phyloP scores from a whole-genome alignment of 257 asterid genomes.

The Petunia secreta region DNA sequence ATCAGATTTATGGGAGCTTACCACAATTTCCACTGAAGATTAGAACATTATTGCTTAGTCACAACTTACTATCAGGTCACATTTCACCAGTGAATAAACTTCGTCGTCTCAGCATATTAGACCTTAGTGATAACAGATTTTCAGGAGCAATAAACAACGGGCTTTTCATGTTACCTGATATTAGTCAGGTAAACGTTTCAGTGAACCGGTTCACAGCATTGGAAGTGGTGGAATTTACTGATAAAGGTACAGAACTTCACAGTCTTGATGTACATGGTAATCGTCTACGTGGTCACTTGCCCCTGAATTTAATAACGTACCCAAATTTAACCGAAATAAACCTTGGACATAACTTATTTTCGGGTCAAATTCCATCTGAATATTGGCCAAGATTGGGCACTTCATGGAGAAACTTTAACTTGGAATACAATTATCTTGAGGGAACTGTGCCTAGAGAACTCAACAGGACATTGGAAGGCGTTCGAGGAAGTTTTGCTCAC shows the following conservation, averaged over 20 bases:
- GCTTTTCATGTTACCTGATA: conserved; percentile 40
- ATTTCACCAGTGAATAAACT: conserved; percentile 38
- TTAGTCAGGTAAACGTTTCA: conserved; percentile 37
- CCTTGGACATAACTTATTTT: conserved; percentile 49
- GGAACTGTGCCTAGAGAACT: conserved; percentile 45
- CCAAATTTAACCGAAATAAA: conserved; percentile 39
- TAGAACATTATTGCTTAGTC: conserved; percentile 31
- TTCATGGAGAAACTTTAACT: conserved; percentile 42
- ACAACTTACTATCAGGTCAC: conserved; percentile 47
- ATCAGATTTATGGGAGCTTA: conserved; percentile 47
- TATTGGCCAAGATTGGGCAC: conserved; percentile 34
- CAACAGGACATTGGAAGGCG: background rate
- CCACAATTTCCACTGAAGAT: conserved; percentile 43
- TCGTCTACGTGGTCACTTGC: conserved; percentile 46
- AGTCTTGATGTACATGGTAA: conserved; percentile 39
- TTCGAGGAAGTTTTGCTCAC: conserved; percentile 49
- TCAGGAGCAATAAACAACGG: conserved; percentile 40
- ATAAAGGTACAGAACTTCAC: conserved; percentile 34
- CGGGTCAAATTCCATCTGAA: conserved; percentile 45
- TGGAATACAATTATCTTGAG: conserved; percentile 49
- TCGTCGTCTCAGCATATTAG: conserved; percentile 34
- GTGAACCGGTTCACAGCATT: conserved; percentile 40
- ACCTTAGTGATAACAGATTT: conserved; percentile 48
- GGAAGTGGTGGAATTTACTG: conserved; percentile 28
- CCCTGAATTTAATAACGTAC: conserved; percentile 39